phyloP scores from a whole-genome alignment of 139 green algal genomes.

The Coelastrella sp. region DNA sequence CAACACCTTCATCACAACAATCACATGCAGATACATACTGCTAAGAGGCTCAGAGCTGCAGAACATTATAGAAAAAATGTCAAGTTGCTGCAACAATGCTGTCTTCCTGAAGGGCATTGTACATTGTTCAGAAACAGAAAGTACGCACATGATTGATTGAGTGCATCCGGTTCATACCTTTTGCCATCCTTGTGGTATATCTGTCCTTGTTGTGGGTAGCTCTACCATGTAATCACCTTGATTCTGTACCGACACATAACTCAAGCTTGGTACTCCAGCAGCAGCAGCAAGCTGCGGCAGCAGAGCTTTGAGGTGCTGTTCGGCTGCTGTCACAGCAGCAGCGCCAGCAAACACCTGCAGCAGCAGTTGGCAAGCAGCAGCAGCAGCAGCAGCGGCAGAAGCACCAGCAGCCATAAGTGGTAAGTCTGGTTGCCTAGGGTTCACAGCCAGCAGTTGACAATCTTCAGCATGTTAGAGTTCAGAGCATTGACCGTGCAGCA shows the following conservation, averaged over 20 bases:
- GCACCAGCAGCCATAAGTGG: not conserved
- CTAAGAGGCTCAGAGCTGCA: not conserved
- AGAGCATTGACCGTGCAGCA: no score
- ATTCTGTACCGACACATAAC: constrained; percentile 64
- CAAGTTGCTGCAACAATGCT: not conserved
- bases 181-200: constrained; percentile 69
- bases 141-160: not conserved
- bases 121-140: not conserved
- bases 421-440: no score
- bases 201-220: constrained; percentile 69
- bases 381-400: constrained; percentile 19
- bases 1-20: not conserved
- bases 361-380: not conserved
- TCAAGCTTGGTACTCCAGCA: constrained; percentile 51
- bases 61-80: not conserved
- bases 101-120: not conserved
- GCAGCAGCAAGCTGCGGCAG: constrained; percentile 59
- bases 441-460: no score
- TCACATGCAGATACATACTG: not conserved
- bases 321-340: constrained; percentile 48
- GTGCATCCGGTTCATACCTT: constrained; percentile 45
- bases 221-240: constrained; percentile 82
- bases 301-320: constrained; percentile 58
- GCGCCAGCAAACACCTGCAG: constrained; percentile 51
- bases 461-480: not conserved